These are phyloP conservation scores for Quercus mongolica DNA, from an alignment of 306 rosid genomes.

Conservation along the genomic window DNA sequence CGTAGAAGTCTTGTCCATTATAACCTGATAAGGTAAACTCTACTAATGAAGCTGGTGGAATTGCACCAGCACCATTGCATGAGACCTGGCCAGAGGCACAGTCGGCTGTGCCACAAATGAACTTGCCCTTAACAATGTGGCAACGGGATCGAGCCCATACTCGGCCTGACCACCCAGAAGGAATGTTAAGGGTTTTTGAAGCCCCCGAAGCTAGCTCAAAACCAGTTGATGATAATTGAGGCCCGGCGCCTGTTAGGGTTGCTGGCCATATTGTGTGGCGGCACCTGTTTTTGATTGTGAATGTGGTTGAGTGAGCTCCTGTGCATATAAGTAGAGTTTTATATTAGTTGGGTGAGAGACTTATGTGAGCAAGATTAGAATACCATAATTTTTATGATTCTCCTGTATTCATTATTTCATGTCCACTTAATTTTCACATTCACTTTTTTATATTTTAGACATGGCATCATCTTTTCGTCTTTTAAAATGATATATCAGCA, in stretches of 20 bases:
- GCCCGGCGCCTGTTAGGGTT: slow-evolving; percentile 38
- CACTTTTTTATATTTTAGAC: too few species aligned
- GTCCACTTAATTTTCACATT: too few species aligned
- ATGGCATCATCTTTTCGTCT: too few species aligned
- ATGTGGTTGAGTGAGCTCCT: slow-evolving; percentile 39
- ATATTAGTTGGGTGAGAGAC: too few species aligned
- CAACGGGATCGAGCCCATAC: slow-evolving; percentile 62
- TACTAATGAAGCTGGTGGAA: slow-evolving; percentile 41
- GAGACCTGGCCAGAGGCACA: slow-evolving; percentile 48
- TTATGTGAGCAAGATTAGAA: too few species aligned
- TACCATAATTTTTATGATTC: too few species aligned
- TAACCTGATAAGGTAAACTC: slow-evolving; percentile 39
- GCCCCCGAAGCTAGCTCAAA: slow-evolving; percentile 36
- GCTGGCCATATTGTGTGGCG: slow-evolving; percentile 56
- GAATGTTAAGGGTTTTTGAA: slow-evolving; percentile 12
- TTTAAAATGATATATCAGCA: too few species aligned
- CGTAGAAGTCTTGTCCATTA: slow-evolving; percentile 60
- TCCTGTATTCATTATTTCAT: too few species aligned
- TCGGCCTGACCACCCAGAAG: slow-evolving; percentile 56
- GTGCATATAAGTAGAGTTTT: background rate
- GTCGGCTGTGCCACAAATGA: slow-evolving; percentile 56
- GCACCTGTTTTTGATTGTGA: slow-evolving; percentile 49
- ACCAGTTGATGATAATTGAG: slow-evolving; percentile 51
- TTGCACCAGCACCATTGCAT: slow-evolving; percentile 57
- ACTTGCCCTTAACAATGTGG: slow-evolving; percentile 28